Base-by-base conservation (phyloP, 345 rosid species). In the Citrus glauca region DNA sequence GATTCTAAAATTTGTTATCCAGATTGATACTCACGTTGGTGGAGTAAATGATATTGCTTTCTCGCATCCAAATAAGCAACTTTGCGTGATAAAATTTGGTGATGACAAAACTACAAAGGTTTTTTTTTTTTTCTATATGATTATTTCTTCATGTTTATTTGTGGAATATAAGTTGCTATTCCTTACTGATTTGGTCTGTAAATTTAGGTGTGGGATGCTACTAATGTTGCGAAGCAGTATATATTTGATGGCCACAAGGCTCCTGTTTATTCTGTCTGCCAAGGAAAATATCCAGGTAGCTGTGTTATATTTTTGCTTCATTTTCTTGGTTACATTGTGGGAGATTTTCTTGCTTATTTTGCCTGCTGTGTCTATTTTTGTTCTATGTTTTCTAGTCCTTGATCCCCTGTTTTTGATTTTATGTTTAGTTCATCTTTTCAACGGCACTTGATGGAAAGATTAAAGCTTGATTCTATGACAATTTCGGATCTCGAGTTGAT, bases 221-320 rank as follows among this genome's bases (percentile, higher is more conserved):
- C 83, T 67, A 89, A 80, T 63, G 97, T 95, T 78, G 81, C 87
- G 42, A 91, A 80, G 77, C 89, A 88, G 63, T 86, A 91, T 82
- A 91, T 86, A 57, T 93, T 93, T 89, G 95, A 93, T 88, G 97
- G 97, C 70, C 97, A 93, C 66, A 95, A 90, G 80, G 97, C 95
- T 77, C 91, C 95, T 84, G 95, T 93, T 66, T 93, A 91, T 86
- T 93, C 95, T 85, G 89, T 92, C 74, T 92, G 95, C 80, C 97
- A 93, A 93, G 84, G 97, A 93, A 81, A 93, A 88, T 82, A 93
- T 93, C 82, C 95, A 93, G 91, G 97, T 93, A 71, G 28, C 73
- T 30, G 32, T 30, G 32, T 30, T 30, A 40, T 17, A 38, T 56
- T 53, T 32, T 38, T 17, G 6, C 53, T 16, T 40, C 28, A 25